phyloP scores from a whole-genome alignment of 257 asterid genomes.

The Solanum lycopersicoides region DNA sequence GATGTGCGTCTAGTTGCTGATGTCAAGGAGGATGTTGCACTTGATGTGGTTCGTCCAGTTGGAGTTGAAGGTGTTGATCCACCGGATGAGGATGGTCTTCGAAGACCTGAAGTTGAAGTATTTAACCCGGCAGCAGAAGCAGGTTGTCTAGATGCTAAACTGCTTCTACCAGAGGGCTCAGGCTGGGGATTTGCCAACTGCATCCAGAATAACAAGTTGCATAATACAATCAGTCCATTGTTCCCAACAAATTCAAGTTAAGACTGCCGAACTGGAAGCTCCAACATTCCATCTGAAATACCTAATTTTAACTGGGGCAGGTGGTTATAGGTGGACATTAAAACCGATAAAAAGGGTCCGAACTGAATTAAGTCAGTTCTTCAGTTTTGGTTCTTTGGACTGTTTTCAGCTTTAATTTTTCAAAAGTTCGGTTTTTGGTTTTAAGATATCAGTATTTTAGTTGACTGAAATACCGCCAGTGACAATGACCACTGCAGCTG shows the following conservation, averaged over 20 bases:
- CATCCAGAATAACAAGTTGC: slow-evolving; percentile 19
- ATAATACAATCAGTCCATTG: slow-evolving; percentile 6
- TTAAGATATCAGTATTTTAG: neutral
- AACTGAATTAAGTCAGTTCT: neutral
- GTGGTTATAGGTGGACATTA: neutral
- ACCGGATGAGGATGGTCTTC: slow-evolving; percentile 84
- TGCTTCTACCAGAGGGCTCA: slow-evolving; percentile 60
- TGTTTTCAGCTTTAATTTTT: neutral
- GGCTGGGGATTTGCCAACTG: slow-evolving; percentile 80
- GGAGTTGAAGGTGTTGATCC: slow-evolving; percentile 93
- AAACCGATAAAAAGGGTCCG: neutral
- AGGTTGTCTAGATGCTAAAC: slow-evolving; percentile 46
- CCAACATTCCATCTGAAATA: neutral
- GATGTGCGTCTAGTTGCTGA: slow-evolving; percentile 39
- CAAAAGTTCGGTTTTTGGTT: neutral
- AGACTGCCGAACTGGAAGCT: neutral
- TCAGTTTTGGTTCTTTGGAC: neutral
- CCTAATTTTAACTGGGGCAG: neutral
- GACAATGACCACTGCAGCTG: neutral
- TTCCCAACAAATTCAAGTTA: neutral
- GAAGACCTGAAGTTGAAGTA: slow-evolving; percentile 58
- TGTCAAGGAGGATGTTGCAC: slow-evolving; percentile 39
- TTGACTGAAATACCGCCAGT: neutral
- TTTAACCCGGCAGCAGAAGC: slow-evolving; percentile 55
- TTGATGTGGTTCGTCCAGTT: slow-evolving; percentile 66